Evolutionary conservation across 2,329 filamentous ascomycete genomes (phyloP).

Genomic region (Talaromyces sp.): DNA sequence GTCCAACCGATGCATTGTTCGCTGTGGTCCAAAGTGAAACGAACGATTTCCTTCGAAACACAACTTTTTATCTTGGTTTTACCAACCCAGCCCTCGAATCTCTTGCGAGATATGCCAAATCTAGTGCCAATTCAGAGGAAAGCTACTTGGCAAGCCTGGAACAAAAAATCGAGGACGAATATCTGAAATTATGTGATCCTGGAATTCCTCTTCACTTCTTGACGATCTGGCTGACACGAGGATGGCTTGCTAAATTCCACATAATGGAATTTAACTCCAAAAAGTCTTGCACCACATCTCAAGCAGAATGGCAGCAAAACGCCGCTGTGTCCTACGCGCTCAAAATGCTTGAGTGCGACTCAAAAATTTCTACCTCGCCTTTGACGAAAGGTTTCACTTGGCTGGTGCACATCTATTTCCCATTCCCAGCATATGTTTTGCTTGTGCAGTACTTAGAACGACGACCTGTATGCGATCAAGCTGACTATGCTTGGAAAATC

Average conservation of each 20-base stretch:
- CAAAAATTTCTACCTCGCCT: slow-evolving; percentile 37
- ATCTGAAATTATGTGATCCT: slow-evolving; percentile 36
- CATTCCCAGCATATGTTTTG: slow-evolving; percentile 45
- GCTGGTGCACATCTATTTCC: slow-evolving; percentile 41
- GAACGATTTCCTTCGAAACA: slow-evolving; percentile 34
- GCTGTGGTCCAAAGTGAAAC: slow-evolving; percentile 39
- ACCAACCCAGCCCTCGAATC: slow-evolving; percentile 33
- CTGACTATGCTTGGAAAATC: slow-evolving; percentile 34
- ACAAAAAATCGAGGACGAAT: slow-evolving; percentile 40
- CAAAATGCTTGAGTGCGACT: slow-evolving; percentile 42
- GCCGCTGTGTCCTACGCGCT: slow-evolving; percentile 18
- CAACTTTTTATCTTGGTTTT: slow-evolving; percentile 42
- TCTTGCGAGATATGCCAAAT: slow-evolving; percentile 12
- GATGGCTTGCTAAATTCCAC: slow-evolving; percentile 42
- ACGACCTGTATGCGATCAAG: slow-evolving; percentile 24
- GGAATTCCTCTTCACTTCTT: slow-evolving; percentile 43
- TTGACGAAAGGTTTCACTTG: slow-evolving; percentile 38
- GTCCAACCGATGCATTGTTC: slow-evolving; percentile 38
- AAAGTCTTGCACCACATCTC: slow-evolving; percentile 6
- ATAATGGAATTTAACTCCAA: slow-evolving; percentile 46
- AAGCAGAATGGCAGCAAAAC: not conserved
- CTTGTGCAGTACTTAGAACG: slow-evolving; percentile 37
- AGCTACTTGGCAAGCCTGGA: slow-evolving; percentile 32
- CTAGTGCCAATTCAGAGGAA: slow-evolving; percentile 13
- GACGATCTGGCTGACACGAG: slow-evolving; percentile 42